Evolutionary conservation across 2,329 filamentous ascomycete species (phyloP), one percentile per base, ranked within the genome.

Genomic region (Dryadomyces quercivorus): DNA sequence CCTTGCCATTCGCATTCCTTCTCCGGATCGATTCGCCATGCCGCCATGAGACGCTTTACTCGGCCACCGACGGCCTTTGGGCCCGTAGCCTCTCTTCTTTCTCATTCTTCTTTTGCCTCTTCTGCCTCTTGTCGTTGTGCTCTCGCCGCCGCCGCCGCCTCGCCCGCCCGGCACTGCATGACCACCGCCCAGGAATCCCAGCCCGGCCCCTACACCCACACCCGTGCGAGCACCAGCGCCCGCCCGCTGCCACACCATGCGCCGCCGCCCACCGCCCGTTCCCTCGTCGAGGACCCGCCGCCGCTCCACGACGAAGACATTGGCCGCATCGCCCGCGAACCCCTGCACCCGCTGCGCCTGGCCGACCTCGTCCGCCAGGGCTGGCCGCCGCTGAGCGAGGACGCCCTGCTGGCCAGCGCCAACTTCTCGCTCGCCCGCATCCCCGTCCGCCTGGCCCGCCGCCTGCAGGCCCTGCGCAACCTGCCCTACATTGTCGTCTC

Each of bases 401-500:
- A 84, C 43, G 86, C 88, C 21, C 80, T 98, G 55, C 82, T 95
- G 63, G 82, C 85, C 42, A 96, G 91, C 1, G 93, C 93, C 59
- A 95, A 96, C 72, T 97, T 97, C 72, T 95, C 93, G 13, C 85
- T 97, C 60, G 88, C 85, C 31, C 86, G 96, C 53, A 83, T 97
- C 10, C 93, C 93, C 15, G 87, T 93, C 51, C 88, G 93, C 42
- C 83, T 98, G 26, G 93, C 93, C 26, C 89, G 94, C 67, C 88
- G 93, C 55, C 95, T 98, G 60, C 88, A 95, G 67, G 89, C 90
- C 46, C 76, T 98, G 18, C 85, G 91, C 59, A 95, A 95, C 66
- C 81, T 98, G 9, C 93, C 93, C 0, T 98, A 92, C 69, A 97
- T 98, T 60, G 92, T 98, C 54, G 93, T 98, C 26, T 91, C 92